A percentile compares a stretch with the other conserved stretches of the same genome.
Evolutionary conservation across 1,284 basidiomycete genomes (phyloP).

Genomic region (Cutaneotrichosporon cutaneum): DNA sequence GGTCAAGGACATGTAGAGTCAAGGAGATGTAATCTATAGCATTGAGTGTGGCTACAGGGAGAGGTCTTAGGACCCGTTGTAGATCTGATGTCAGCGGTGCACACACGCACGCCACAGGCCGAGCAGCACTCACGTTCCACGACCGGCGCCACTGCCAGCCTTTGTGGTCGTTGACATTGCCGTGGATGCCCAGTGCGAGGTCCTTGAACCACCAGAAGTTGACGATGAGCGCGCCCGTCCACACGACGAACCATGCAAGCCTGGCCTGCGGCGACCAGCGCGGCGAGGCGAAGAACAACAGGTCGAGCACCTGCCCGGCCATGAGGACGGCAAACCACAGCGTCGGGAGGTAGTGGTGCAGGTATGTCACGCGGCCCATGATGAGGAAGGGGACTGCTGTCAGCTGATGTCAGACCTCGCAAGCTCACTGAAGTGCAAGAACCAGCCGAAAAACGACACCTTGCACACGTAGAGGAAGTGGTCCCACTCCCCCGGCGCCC

Average conservation of each 20-base stretch:
- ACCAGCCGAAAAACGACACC: slow-evolving; percentile 88
- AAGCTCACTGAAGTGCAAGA: slow-evolving; percentile 77
- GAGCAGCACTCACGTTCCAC: slow-evolving; percentile 44
- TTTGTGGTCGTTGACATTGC: slow-evolving; percentile 73
- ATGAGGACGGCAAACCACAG: slow-evolving; percentile 94
- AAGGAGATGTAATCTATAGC: slow-evolving; percentile 13
- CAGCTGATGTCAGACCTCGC: slow-evolving; percentile 2
- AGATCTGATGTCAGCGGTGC: slow-evolving; percentile 24
- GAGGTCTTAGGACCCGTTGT: slow-evolving; percentile 25
- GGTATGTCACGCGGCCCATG: slow-evolving; percentile 74
- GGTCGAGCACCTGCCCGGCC: slow-evolving; percentile 85
- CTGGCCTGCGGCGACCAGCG: slow-evolving; percentile 66
- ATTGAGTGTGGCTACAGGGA: slow-evolving; percentile 11
- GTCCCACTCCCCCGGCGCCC: slow-evolving; percentile 90
- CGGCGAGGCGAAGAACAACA: slow-evolving; percentile 77
- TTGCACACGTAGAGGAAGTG: slow-evolving; percentile 92
- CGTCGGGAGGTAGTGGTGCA: slow-evolving; percentile 69
- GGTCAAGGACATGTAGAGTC: slow-evolving; percentile 57
- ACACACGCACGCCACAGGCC: too few species aligned
- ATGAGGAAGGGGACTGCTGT: slow-evolving; percentile 82
- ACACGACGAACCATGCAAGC: slow-evolving; percentile 66
- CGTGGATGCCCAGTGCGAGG: slow-evolving; percentile 83
- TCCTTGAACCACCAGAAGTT: slow-evolving; percentile 94
- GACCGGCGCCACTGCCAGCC: slow-evolving; percentile 70
- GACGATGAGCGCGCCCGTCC: slow-evolving; percentile 63